These are phyloP conservation scores for Castanopsis chinensis DNA, from an alignment of 306 rosid species.

Conservation along the genomic window DNA sequence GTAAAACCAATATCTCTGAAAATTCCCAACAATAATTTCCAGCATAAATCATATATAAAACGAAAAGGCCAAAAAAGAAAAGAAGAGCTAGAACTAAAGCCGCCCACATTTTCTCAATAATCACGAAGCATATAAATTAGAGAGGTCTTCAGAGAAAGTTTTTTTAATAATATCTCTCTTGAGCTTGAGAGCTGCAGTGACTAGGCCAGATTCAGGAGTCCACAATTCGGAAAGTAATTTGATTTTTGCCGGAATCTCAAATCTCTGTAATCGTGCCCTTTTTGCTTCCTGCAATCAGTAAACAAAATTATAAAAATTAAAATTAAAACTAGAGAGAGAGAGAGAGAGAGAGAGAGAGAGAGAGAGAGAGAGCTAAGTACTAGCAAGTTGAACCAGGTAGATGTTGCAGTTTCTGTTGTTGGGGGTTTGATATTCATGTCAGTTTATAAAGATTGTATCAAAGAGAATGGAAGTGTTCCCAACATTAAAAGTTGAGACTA, in stretches of 20 bases:
- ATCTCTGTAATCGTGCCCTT: conserved; percentile 71
- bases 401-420: not conserved
- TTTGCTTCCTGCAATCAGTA: conserved; percentile 67
- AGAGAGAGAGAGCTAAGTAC: not conserved
- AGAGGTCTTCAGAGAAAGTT: conserved; percentile 65
- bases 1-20: conserved; percentile 19
- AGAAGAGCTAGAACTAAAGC: conserved; percentile 3
- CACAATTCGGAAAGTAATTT: conserved; percentile 66
- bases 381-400: conserved; percentile 8
- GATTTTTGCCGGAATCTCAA: conserved; percentile 84
- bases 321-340: not conserved
- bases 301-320: not conserved
- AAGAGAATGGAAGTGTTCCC: not conserved
- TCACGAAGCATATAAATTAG: conserved; percentile 50
- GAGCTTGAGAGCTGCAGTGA: conserved; percentile 93
- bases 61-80: not conserved
- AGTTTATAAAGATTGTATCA: not conserved
- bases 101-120: conserved; percentile 7
- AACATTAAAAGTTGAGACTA: not conserved
- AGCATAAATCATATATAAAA: conserved; percentile 10
- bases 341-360: too few species aligned
- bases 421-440: not conserved
- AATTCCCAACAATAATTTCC: conserved; percentile 23
- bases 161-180: conserved; percentile 81
- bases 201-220: conserved; percentile 91